Conservation (phyloP, 2,329 filamentous ascomycete species). For the Fusarium musae region DNA sequence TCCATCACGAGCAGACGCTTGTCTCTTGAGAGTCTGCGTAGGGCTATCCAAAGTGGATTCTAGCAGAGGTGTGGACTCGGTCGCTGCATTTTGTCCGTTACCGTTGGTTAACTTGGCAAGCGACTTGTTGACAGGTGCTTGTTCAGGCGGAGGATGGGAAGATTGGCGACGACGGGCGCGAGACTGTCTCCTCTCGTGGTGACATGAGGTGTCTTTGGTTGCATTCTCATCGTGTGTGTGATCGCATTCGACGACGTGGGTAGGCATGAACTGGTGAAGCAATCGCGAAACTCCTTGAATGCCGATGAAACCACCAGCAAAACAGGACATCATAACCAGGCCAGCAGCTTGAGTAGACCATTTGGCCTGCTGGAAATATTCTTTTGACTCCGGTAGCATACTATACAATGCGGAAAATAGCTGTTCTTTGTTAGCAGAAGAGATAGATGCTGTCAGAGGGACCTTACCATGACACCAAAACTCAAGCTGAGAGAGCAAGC, state of each 20-base stretch:
- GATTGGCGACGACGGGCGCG: slow-evolving; percentile 48
- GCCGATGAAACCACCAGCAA: slow-evolving; percentile 77
- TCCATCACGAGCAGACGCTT: slow-evolving; percentile 46
- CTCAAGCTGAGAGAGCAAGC: slow-evolving; percentile 90
- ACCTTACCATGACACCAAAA: slow-evolving; percentile 89
- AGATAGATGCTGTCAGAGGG: neutral
- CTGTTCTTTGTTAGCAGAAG: slow-evolving; percentile 58
- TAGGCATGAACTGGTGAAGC: slow-evolving; percentile 79
- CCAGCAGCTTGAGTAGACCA: slow-evolving; percentile 74
- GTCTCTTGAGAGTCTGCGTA: slow-evolving; percentile 43
- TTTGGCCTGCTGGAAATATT: slow-evolving; percentile 77
- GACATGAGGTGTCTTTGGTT: slow-evolving; percentile 43
- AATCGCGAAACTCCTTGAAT: slow-evolving; percentile 79
- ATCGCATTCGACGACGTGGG: slow-evolving; percentile 83
- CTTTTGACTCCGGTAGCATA: slow-evolving; percentile 89
- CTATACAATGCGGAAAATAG: slow-evolving; percentile 92
- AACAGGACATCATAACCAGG: slow-evolving; percentile 75
- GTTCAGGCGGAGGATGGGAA: slow-evolving; percentile 43
- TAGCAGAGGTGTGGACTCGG: slow-evolving; percentile 64
- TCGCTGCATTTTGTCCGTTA: slow-evolving; percentile 38
- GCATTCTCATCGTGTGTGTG: slow-evolving; percentile 72
- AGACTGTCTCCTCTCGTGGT: slow-evolving; percentile 45
- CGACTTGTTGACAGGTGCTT: slow-evolving; percentile 31
- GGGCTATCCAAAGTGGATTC: slow-evolving; percentile 44
- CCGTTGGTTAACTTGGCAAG: slow-evolving; percentile 31